Percentiles rank a stretch among this genome's conserved stretches.
These are phyloP conservation scores for Byssothecium circinans DNA, from an alignment of 2,329 filamentous ascomycete genomes.

Conservation along the genomic window DNA sequence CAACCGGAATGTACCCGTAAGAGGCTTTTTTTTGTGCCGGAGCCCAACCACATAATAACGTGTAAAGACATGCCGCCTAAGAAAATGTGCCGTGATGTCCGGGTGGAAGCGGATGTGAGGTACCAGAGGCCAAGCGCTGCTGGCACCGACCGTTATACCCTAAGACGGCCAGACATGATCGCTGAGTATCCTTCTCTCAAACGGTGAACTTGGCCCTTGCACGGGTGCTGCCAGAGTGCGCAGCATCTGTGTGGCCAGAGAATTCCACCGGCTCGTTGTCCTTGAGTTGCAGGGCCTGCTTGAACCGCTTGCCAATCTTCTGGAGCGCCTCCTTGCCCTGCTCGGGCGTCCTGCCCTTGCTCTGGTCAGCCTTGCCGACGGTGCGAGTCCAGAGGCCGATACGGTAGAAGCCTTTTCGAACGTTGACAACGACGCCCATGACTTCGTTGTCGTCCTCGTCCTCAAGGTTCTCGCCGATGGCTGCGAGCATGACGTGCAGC, in stretches of 20 bases:
- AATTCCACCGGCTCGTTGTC: constrained; percentile 83
- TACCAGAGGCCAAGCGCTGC: no score
- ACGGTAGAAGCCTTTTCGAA: constrained; percentile 97
- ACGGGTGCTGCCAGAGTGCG: constrained; percentile 88
- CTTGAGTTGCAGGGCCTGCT: constrained; percentile 83
- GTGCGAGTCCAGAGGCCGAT: constrained; percentile 97
- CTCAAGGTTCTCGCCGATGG: constrained; percentile 97
- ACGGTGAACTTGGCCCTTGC: constrained; percentile 93
- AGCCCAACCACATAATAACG: neutral
- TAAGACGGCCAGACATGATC: no score
- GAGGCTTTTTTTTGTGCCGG: constrained; percentile 6
- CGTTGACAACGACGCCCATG: constrained; percentile 99
- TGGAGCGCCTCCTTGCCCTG: constrained; percentile 85
- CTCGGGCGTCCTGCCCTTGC: constrained; percentile 74
- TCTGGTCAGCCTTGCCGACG: constrained; percentile 80
- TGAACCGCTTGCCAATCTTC: constrained; percentile 87
- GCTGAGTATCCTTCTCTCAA: constrained; percentile 49
- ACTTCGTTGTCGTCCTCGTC: constrained; percentile 93
- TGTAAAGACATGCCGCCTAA: neutral
- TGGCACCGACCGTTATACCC: no score
- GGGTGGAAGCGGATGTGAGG: no score
- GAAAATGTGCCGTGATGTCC: constrained; percentile 4
- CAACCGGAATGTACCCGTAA: constrained; percentile 17
- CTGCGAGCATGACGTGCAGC: constrained; percentile 95
- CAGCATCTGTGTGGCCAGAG: constrained; percentile 92